Percentiles rank a stretch among this genome's conserved stretches.
Evolutionary conservation across 2,329 filamentous ascomycete genomes (phyloP).

Genomic region (Eurotiales sp.): DNA sequence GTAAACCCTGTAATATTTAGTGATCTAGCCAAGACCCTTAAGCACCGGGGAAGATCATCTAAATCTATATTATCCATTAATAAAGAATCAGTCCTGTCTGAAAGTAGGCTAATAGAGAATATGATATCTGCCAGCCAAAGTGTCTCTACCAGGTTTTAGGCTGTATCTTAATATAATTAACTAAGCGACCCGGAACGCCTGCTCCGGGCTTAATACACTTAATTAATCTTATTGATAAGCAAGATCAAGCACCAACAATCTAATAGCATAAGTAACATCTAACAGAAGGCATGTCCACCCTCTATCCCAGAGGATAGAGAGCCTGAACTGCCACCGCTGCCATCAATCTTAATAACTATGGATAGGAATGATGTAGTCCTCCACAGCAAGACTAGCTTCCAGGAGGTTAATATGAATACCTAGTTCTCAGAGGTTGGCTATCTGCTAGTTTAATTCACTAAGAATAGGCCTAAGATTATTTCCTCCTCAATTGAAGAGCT

Average conservation of each 20-base stretch:
- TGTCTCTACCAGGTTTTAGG: neutral
- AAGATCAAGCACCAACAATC: too few relatives aligned
- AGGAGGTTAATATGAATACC: neutral
- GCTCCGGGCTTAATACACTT: too few relatives aligned
- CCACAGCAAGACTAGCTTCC: neutral
- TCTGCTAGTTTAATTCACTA: neutral
- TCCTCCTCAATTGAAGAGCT: too few relatives aligned
- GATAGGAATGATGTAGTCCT: neutral
- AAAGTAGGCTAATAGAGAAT: neutral
- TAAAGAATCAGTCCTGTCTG: neutral
- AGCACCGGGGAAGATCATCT: neutral
- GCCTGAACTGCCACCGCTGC: neutral
- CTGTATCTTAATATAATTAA: neutral
- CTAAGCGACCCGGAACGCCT: neutral
- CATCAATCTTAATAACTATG: neutral
- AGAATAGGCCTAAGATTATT: neutral
- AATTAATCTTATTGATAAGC: too few relatives aligned
- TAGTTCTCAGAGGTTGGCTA: neutral
- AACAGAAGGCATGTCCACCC: too few relatives aligned
- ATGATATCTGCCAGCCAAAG: neutral
- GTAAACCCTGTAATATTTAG: too few relatives aligned
- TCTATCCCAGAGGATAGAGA: too few relatives aligned
- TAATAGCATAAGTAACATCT: too few relatives aligned
- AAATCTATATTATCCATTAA: neutral
- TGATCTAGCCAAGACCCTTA: too few relatives aligned